A percentile compares a stretch with the other conserved stretches of the same genome.
These are phyloP conservation scores for Boletus vermiculosoides DNA, from an alignment of 768 basidiomycete species.

Conservation along the genomic window DNA sequence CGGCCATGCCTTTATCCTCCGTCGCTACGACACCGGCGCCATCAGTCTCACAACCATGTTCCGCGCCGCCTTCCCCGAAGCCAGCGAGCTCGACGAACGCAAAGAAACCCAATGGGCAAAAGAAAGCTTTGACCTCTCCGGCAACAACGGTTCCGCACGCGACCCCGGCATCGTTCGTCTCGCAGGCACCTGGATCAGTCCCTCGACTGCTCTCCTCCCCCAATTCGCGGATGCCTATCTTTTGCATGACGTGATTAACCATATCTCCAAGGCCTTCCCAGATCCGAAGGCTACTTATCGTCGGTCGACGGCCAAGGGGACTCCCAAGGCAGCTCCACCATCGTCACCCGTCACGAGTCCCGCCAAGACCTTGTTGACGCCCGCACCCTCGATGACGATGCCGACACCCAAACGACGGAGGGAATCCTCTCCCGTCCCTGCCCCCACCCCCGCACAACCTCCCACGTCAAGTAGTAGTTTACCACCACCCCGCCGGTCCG, in stretches of 20 bases:
- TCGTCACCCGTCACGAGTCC: conserved; percentile 27
- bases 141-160: conserved; percentile 72
- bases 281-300: conserved; percentile 80
- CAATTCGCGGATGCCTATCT: conserved; percentile 64
- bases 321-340: conserved; percentile 28
- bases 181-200: conserved; percentile 85
- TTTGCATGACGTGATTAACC: conserved; percentile 57
- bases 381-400: conserved; percentile 38
- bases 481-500: conserved; percentile 45
- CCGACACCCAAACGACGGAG: conserved; percentile 63
- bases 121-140: conserved; percentile 67
- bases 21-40: conserved; percentile 90
- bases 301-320: conserved; percentile 49
- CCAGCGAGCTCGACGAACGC: conserved; percentile 74
- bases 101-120: conserved; percentile 83
- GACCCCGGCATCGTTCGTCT: conserved; percentile 66
- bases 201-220: conserved; percentile 55
- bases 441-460: conserved; percentile 18
- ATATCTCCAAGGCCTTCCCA: conserved; percentile 69
- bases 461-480: conserved; percentile 21
- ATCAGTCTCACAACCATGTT: conserved; percentile 95
- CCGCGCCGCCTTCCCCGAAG: conserved; percentile 87
- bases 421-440: conserved; percentile 48
- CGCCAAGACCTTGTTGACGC: conserved; percentile 31
- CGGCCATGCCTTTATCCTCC: conserved; percentile 91